Percentiles rank a stretch among this genome's conserved stretches.
phyloP scores from a whole-genome alignment of 768 basidiomycete genomes.

The Dioszegia hungarica region DNA sequence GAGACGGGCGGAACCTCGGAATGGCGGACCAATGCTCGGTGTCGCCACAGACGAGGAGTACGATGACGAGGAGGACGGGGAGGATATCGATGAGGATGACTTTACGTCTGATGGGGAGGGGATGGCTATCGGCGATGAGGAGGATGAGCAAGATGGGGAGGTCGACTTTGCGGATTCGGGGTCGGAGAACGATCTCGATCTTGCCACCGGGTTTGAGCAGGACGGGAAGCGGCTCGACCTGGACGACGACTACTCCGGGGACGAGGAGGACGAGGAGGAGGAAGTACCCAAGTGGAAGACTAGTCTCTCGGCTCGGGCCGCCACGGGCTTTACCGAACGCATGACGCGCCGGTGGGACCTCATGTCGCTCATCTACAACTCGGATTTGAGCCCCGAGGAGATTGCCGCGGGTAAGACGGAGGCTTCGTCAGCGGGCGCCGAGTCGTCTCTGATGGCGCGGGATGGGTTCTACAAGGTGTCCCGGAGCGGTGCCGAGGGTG shows the following conservation, averaged over 20 bases:
- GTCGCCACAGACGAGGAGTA: conserved; percentile 48
- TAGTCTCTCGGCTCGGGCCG: conserved; percentile 58
- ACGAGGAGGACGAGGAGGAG: conserved; percentile 51
- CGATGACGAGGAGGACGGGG: conserved; percentile 41
- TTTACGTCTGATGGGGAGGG: conserved; percentile 23
- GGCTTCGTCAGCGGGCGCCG: conserved; percentile 38
- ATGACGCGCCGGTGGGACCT: conserved; percentile 62
- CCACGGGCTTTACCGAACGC: conserved; percentile 53
- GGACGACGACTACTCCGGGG: conserved; percentile 51
- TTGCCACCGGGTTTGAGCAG: conserved; percentile 54
- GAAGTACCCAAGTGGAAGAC: conserved; percentile 69
- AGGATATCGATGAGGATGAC: conserved; percentile 23
- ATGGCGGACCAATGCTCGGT: conserved; percentile 42
- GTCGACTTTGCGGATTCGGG: conserved; percentile 45
- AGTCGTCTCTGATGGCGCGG: conserved; percentile 30
- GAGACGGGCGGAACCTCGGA: conserved; percentile 36
- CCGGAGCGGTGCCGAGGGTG: conserved; percentile 24
- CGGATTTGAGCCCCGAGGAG: conserved; percentile 63
- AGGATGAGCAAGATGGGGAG: conserved; percentile 37
- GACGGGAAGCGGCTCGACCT: conserved; percentile 56
- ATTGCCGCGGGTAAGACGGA: conserved; percentile 55
- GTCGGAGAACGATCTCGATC: conserved; percentile 42
- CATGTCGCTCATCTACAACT: conserved; percentile 78
- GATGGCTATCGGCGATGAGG: conserved; percentile 37
- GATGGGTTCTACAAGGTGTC: conserved; percentile 68